These are phyloP conservation scores for Xylariomycetidae sp. DNA, from an alignment of 2,329 filamentous ascomycete species.

Conservation along the genomic window DNA sequence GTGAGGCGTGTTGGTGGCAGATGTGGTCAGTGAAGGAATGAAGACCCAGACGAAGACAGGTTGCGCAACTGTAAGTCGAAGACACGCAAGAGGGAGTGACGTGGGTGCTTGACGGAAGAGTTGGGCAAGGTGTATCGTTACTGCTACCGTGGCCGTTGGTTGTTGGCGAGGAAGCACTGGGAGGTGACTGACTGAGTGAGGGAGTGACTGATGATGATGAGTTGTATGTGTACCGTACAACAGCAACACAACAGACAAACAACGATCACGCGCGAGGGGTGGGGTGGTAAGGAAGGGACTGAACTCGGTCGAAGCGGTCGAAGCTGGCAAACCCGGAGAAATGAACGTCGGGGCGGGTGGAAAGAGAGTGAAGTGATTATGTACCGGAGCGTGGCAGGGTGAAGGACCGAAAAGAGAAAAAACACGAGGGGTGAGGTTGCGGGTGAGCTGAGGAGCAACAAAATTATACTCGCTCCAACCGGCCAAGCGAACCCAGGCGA, in stretches of 20 bases:
- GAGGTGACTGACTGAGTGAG: too few relatives aligned
- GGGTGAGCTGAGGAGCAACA: slow-evolving; percentile 11
- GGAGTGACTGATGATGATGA: slow-evolving; percentile 8
- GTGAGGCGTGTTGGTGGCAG: slow-evolving; percentile 14
- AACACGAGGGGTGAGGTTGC: slow-evolving; percentile 7
- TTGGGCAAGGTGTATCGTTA: too few relatives aligned
- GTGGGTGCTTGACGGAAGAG: slow-evolving; percentile 17
- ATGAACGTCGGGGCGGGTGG: slow-evolving; percentile 24
- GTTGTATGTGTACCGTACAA: slow-evolving; percentile 16
- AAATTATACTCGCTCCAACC: too few relatives aligned
- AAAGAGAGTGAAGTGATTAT: slow-evolving; percentile 12
- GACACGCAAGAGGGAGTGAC: slow-evolving; percentile 23
- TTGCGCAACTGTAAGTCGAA: slow-evolving; percentile 25
- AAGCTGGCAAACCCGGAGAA: slow-evolving; percentile 26
- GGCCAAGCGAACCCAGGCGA: too few relatives aligned
- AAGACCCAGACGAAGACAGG: slow-evolving; percentile 13
- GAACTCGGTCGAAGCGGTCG: too few relatives aligned
- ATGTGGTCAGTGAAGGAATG: slow-evolving; percentile 19
- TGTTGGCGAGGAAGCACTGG: too few relatives aligned
- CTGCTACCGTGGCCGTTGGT: too few relatives aligned
- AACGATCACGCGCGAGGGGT: slow-evolving; percentile 8
- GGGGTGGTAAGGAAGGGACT: slow-evolving; percentile 12
- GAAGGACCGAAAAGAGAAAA: slow-evolving; percentile 9
- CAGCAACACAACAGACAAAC: slow-evolving; percentile 12
- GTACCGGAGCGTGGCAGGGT: slow-evolving; percentile 11